Base-by-base conservation (phyloP, 2,329 filamentous ascomycete species). In the Paecilomyces variotii region DNA sequence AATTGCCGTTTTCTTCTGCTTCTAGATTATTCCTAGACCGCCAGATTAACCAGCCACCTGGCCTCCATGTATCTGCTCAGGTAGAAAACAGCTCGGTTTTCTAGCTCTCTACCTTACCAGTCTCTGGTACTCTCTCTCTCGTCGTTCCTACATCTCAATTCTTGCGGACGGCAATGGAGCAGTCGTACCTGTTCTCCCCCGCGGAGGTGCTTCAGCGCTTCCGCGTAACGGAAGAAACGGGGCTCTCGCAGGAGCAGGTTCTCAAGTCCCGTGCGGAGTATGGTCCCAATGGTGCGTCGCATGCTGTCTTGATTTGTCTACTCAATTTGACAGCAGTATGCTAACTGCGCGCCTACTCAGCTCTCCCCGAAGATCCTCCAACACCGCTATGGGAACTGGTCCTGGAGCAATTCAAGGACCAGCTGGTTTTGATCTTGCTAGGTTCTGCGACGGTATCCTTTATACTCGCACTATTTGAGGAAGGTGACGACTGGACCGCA, bases 321-420 rank as follows among this genome's bases (percentile, higher is more conserved):
- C 24, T 24, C 34, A 14, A 25, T 45, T 45, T 9, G 19, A 45
- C 19, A 45, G 39, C 19, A 45, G 39, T 45, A 19, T 24, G 19
- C 39, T 45, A 19, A 45, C 39, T 45, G 39, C 12, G 39, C 9
- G 39, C 19, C 39, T 45, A 24, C 58, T 57, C 60, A 90, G 87
- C 87, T 58, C 81, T 90, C 58, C 83, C 85, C 53, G 94, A 99
- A 79, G 94, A 99, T 64, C 94, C 94, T 57, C 91, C 94, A 2
- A 99, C 94, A 32, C 94, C 94, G 45, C 74, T 99, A 54, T 99
- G 93, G 94, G 85, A 97, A 77, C 87, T 99, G 63, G 90, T 99
- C 58, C 83, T 99, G 60, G 94, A 99, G 78, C 94, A 99, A 75
- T 99, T 99, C 83, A 97, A 99, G 78, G 94, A 99, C 73, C 94